Evolutionary conservation across 2,329 filamentous ascomycete genomes (phyloP), one percentile per base, ranked within the genome.

Genomic region (Exophiala sp.): DNA sequence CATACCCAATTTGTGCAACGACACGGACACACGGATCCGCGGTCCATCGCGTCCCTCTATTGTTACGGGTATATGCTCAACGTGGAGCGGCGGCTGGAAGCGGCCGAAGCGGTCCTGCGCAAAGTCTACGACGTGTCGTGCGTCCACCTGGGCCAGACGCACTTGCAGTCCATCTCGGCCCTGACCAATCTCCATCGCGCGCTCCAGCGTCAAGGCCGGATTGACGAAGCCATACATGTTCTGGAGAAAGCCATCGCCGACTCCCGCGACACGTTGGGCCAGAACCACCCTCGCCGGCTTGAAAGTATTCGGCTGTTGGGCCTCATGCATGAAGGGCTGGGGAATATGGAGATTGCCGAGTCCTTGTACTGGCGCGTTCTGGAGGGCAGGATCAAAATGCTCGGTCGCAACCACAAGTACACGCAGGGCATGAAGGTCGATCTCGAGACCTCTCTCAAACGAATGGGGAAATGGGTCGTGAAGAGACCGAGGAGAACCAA

Each of bases 1-100:
- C 48, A 55, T 41, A 30, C 50, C 27, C 48, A 53, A 8, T 52
- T 55, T 11, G 32, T 55, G 9, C 23, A 13, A 23, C 46, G 37
- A 2, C 46, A 57, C 19, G 56, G 56, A n/a, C 16, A 10, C 14
- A 40, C 50, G 8, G 53, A 56, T 34, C 47, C 50, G 7, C 53
- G 54, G 9, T 48, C 51, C 14, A 59, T 60, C 30, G 53, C 55
- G 21, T 49, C 55, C 10, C 38, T 56, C 19, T 59, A 60, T 43
- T 59, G 57, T 37, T 56, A 56, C 35, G 53, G 52, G 9, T 59
- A 51, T 39, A 58, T 56, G 53, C 50, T 60, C 13, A 58, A 57
- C 27, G 53, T 53, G 18, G 58, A 60, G 41, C 27, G 46, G 7
- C 39, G 46, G 27, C 34, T 54, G 3, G 50, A 55, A 14, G 35